Percentiles rank a stretch among this genome's conserved stretches.
These are phyloP conservation scores for Botrytis pseudocinerea DNA, from an alignment of 2,329 filamentous ascomycete species.

Conservation along the genomic window DNA sequence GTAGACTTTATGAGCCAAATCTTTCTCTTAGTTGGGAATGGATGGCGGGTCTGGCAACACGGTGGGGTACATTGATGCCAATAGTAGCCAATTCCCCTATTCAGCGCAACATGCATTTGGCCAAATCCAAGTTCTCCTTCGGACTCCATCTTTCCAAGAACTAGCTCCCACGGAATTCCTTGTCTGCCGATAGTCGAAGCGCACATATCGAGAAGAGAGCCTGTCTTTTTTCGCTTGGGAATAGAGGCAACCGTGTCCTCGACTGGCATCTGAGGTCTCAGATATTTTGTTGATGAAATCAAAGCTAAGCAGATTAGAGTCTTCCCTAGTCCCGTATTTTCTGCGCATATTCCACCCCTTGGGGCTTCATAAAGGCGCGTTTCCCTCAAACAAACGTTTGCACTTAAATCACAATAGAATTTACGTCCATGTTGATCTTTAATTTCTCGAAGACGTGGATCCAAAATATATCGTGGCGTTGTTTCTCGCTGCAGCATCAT, in stretches of 20 bases:
- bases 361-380: slow-evolving; percentile 72
- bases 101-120: slow-evolving; percentile 48
- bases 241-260: slow-evolving; percentile 51
- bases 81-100: slow-evolving; percentile 60
- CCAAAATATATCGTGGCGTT: slow-evolving; percentile 62
- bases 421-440: slow-evolving; percentile 58
- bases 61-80: slow-evolving; percentile 50
- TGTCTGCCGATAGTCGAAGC: slow-evolving; percentile 66
- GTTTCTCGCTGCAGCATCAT: slow-evolving; percentile 82
- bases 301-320: slow-evolving; percentile 81
- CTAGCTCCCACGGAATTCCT: slow-evolving; percentile 68
- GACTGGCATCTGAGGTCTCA: slow-evolving; percentile 66
- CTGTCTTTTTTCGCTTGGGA: slow-evolving; percentile 50
- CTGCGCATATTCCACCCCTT: slow-evolving; percentile 74
- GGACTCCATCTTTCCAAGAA: slow-evolving; percentile 51
- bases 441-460: slow-evolving; percentile 68
- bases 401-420: slow-evolving; percentile 72
- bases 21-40: slow-evolving; percentile 45
- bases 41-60: slow-evolving; percentile 44
- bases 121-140: slow-evolving; percentile 13
- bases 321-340: slow-evolving; percentile 83
- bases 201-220: slow-evolving; percentile 72
- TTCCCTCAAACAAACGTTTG: slow-evolving; percentile 61
- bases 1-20: slow-evolving; percentile 69
- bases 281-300: slow-evolving; percentile 72